These are phyloP conservation scores for Aureobasidium zeae DNA, from an alignment of 2,329 filamentous ascomycete species.

Conservation along the genomic window DNA sequence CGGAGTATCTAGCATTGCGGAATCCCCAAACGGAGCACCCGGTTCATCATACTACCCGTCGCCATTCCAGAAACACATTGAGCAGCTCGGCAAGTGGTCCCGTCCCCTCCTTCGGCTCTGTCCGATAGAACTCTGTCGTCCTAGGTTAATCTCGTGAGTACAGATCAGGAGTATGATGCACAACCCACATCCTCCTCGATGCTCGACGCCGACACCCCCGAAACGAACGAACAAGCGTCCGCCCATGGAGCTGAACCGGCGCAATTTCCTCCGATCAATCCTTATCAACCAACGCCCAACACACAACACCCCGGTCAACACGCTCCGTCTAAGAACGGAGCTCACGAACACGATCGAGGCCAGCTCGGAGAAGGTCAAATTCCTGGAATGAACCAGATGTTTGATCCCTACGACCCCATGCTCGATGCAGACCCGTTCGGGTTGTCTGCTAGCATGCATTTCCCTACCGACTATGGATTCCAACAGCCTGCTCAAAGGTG, in stretches of 20 bases:
- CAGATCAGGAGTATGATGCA: slow-evolving; percentile 96
- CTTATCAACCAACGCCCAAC: slow-evolving; percentile 4
- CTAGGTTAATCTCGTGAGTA: slow-evolving; percentile 57
- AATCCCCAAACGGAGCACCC: slow-evolving; percentile 20
- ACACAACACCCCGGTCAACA: slow-evolving; percentile 9
- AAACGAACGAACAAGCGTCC: slow-evolving; percentile 52
- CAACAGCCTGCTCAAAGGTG: slow-evolving; percentile 25
- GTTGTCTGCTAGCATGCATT: slow-evolving; percentile 88
- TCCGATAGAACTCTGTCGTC: slow-evolving; percentile 53
- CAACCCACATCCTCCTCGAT: slow-evolving; percentile 50
- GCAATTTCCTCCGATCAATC: slow-evolving; percentile 3
- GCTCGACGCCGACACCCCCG: slow-evolving; percentile 66
- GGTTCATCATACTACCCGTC: slow-evolving; percentile 63
- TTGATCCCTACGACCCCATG: slow-evolving; percentile 73
- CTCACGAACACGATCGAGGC: slow-evolving; percentile 21
- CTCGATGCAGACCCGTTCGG: slow-evolving; percentile 91
- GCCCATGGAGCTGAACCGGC: slow-evolving; percentile 36
- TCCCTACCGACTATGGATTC: slow-evolving; percentile 74
- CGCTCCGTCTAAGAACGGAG: not conserved
- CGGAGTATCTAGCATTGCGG: slow-evolving; percentile 30
- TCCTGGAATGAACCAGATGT: slow-evolving; percentile 40
- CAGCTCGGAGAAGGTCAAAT: slow-evolving; percentile 10
- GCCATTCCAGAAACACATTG: slow-evolving; percentile 87
- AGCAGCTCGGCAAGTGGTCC: slow-evolving; percentile 83
- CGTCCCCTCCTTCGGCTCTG: slow-evolving; percentile 36